Conservation (phyloP, 306 rosid species). For the Lagenaria siceraria region DNA sequence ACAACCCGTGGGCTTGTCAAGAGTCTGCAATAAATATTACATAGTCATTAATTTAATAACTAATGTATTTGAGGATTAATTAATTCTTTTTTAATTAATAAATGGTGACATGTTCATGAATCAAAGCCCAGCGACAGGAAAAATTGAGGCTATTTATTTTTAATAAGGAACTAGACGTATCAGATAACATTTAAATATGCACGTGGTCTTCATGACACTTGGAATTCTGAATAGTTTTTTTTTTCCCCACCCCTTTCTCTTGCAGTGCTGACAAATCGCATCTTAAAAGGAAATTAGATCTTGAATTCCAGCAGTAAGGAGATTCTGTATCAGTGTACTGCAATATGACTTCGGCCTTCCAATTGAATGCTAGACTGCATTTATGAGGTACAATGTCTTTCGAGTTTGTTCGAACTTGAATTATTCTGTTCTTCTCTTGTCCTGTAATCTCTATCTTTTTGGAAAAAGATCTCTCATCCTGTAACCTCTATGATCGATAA, state of each 20-base stretch:
- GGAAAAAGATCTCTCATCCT: background rate
- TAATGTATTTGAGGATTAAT: background rate
- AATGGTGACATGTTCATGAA: background rate
- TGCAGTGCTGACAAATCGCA: conserved; percentile 87
- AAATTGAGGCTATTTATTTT: background rate
- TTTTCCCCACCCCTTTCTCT: background rate
- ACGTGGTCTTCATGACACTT: background rate
- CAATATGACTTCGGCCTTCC: background rate
- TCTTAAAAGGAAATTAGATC: conserved; percentile 84
- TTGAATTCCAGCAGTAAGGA: conserved; percentile 66
- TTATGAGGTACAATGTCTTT: conserved; percentile 1
- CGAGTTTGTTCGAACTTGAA: background rate
- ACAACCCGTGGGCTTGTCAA: background rate
- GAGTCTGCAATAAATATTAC: too few relatives aligned
- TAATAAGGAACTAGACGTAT: background rate
- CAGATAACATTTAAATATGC: background rate
- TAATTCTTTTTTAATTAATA: background rate
- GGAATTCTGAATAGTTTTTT: conserved; percentile 4
- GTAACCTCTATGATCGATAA: background rate
- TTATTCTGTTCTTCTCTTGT: background rate
- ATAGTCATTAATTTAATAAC: background rate
- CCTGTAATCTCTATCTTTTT: background rate
- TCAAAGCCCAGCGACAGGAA: background rate
- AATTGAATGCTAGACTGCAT: background rate
- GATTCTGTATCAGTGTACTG: conserved; percentile 12